These are phyloP conservation scores for Neurospora cerealis DNA, from an alignment of 495 filamentous ascomycete genomes.

Conservation along the genomic window DNA sequence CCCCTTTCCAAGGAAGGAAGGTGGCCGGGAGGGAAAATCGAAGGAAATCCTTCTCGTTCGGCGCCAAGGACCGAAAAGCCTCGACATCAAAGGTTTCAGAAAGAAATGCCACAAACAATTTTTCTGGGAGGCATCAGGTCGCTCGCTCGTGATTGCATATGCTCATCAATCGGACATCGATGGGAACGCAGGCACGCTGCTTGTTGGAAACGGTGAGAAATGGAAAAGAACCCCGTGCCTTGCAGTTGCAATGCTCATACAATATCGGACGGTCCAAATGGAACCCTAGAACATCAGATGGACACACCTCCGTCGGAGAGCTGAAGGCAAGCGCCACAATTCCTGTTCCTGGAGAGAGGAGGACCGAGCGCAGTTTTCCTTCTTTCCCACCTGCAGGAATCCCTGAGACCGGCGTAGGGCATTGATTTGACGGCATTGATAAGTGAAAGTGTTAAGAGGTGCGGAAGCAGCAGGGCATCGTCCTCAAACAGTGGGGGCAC, in stretches of 20 bases:
- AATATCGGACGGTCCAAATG: background rate
- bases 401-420: background rate
- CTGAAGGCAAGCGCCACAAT: background rate
- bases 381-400: background rate
- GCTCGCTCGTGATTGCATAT: background rate
- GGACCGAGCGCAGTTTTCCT: background rate
- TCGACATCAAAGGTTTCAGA: background rate
- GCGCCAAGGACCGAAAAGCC: background rate
- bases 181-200: background rate
- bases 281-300: background rate
- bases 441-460: background rate
- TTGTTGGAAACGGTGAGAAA: background rate
- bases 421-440: background rate
- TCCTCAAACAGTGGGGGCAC: background rate
- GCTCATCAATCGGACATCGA: background rate
- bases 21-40: background rate
- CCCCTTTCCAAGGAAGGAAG: background rate
- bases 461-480: background rate
- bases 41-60: background rate
- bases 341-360: background rate
- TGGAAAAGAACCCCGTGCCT: background rate
- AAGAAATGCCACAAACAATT: background rate
- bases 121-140: background rate
- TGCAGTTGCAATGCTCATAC: background rate
- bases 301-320: background rate